Evolutionary conservation across 2,329 filamentous ascomycete species (phyloP).

Genomic region (Botrytis deweyae): DNA sequence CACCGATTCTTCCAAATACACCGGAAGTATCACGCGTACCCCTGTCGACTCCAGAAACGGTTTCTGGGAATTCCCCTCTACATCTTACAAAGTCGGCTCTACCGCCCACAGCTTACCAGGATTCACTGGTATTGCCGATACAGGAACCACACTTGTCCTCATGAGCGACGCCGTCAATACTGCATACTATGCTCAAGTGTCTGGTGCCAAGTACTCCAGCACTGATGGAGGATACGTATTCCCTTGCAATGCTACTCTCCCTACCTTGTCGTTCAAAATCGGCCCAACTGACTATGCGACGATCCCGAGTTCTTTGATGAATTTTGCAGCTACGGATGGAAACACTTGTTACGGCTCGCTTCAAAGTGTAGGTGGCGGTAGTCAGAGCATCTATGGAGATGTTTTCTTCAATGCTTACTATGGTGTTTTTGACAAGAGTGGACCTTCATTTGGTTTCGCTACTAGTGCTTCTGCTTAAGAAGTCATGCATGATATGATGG

Average conservation of each 20-base stretch:
- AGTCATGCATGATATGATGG: not conserved
- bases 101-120: constrained; percentile 45
- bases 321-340: constrained; percentile 35
- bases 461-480: constrained; percentile 21
- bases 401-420: constrained; percentile 40
- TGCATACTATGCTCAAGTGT: constrained; percentile 42
- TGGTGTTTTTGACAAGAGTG: constrained; percentile 34
- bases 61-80: constrained; percentile 57
- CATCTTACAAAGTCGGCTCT: constrained; percentile 47
- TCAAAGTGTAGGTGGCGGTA: constrained; percentile 38
- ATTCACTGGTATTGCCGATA: constrained; percentile 42
- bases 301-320: constrained; percentile 41
- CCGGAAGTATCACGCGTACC: constrained; percentile 51
- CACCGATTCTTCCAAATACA: constrained; percentile 53
- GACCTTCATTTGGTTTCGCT: constrained; percentile 37
- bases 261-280: constrained; percentile 40
- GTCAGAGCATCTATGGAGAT: constrained; percentile 38
- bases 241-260: constrained; percentile 40
- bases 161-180: constrained; percentile 39
- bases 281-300: constrained; percentile 37
- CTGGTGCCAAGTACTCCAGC: constrained; percentile 36
- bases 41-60: constrained; percentile 47
- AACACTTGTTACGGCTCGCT: constrained; percentile 42
- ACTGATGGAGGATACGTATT: constrained; percentile 41
- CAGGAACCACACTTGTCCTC: constrained; percentile 45